Conservation (phyloP, 495 filamentous ascomycete species). For the Penicillium pulvis region DNA sequence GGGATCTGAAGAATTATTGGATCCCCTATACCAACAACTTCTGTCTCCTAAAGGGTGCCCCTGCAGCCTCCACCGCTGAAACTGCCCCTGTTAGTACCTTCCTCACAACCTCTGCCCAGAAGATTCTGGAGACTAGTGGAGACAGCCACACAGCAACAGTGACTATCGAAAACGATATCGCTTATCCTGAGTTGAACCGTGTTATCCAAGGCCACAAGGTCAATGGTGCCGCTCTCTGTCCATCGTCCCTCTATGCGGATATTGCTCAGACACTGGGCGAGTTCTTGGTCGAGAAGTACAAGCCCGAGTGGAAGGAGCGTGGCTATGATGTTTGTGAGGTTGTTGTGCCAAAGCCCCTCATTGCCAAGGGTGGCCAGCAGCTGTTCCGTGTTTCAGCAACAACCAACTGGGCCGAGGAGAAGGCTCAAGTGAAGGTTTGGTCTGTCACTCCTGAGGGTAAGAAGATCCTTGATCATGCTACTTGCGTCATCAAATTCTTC, state of each 20-base stretch:
- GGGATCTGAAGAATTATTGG: constrained; percentile 84
- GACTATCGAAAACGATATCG: constrained; percentile 67
- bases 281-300: constrained; percentile 62
- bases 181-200: constrained; percentile 58
- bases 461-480: constrained; percentile 53
- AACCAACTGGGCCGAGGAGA: constrained; percentile 36
- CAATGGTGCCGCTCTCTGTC: constrained; percentile 61
- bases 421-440: constrained; percentile 37
- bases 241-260: constrained; percentile 71
- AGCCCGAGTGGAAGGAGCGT: constrained; percentile 53
- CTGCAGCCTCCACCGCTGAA: constrained; percentile 25
- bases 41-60: constrained; percentile 49
- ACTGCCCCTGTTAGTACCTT: constrained; percentile 38
- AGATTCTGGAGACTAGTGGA: constrained; percentile 56
- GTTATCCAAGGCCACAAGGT: constrained; percentile 72
- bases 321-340: constrained; percentile 64
- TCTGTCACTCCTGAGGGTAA: constrained; percentile 49
- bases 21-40: constrained; percentile 69
- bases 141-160: constrained; percentile 57
- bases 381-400: constrained; percentile 44
- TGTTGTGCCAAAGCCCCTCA: constrained; percentile 69
- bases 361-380: constrained; percentile 58
- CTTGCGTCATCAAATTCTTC: constrained; percentile 47
- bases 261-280: constrained; percentile 75
- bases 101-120: constrained; percentile 47